Evolutionary conservation across 2,329 filamentous ascomycete genomes (phyloP).

Genomic region (Beauveria australis): DNA sequence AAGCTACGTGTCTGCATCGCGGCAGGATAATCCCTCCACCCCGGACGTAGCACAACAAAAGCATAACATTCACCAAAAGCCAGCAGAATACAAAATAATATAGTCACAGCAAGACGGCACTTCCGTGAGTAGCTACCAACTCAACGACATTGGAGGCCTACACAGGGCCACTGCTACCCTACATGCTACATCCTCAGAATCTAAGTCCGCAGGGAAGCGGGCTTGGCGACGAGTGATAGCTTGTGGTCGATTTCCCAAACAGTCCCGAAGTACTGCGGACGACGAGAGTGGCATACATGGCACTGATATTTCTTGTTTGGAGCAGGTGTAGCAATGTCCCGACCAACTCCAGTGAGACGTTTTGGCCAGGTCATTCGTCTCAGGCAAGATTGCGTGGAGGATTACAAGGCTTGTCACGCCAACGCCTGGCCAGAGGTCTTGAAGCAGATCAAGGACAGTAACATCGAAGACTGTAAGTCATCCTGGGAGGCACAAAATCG

Average conservation of each 20-base stretch:
- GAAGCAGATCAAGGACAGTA: conserved; percentile 66
- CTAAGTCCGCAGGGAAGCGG: not conserved
- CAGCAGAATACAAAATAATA: too few relatives aligned
- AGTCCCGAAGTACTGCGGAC: too few relatives aligned
- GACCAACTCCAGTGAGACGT: conserved; percentile 40
- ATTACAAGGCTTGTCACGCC: conserved; percentile 68
- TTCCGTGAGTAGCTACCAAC: not conserved
- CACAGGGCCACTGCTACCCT: not conserved
- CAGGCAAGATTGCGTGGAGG: conserved; percentile 54
- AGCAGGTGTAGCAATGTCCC: conserved; percentile 12
- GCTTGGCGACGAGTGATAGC: too few relatives aligned
- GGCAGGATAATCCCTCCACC: not conserved
- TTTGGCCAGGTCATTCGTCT: conserved; percentile 68
- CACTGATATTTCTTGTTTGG: not conserved
- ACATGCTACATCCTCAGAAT: not conserved
- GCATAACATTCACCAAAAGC: not conserved
- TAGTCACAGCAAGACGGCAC: not conserved
- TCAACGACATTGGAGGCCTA: not conserved
- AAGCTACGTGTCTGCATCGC: not conserved
- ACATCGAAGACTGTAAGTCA: conserved; percentile 61
- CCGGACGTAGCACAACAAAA: not conserved
- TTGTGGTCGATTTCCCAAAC: too few relatives aligned
- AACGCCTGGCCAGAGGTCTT: conserved; percentile 71
- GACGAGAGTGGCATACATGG: too few relatives aligned
- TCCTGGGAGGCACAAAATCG: not conserved